A percentile compares a stretch with the other conserved stretches of the same genome.
These are phyloP conservation scores for Lomentospora prolificans DNA, from an alignment of 2,329 filamentous ascomycete genomes.

Conservation along the genomic window DNA sequence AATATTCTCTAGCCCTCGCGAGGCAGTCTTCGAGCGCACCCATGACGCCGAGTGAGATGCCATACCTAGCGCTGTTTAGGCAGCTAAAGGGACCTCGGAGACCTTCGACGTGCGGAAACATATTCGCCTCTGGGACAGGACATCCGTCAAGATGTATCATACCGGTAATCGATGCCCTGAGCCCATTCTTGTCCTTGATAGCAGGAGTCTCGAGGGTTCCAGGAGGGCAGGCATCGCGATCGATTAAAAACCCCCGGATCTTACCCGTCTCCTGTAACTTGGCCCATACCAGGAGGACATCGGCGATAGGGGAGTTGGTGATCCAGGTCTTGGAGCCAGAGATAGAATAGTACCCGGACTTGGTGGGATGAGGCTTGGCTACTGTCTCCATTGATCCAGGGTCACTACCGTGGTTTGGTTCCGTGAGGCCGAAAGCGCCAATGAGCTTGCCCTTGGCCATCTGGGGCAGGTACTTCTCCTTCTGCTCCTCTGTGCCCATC, in stretches of 20 bases:
- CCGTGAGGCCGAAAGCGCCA: constrained; percentile 82
- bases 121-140: constrained; percentile 80
- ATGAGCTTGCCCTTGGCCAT: constrained; percentile 77
- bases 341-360: constrained; percentile 70
- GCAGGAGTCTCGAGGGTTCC: constrained; percentile 86
- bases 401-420: constrained; percentile 88
- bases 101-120: constrained; percentile 87
- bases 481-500: constrained; percentile 78
- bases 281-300: constrained; percentile 82
- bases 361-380: constrained; percentile 74
- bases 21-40: constrained; percentile 92
- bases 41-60: constrained; percentile 89
- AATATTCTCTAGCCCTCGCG: constrained; percentile 67
- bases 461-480: constrained; percentile 69
- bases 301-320: constrained; percentile 84
- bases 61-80: constrained; percentile 85
- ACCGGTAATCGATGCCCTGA: constrained; percentile 86
- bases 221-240: constrained; percentile 72
- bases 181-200: constrained; percentile 90
- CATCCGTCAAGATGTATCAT: constrained; percentile 95
- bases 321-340: constrained; percentile 91
- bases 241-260: constrained; percentile 86
- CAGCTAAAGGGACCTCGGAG: constrained; percentile 85
- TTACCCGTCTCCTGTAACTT: constrained; percentile 71
- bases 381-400: constrained; percentile 79